Evolutionary conservation across 306 rosid species (phyloP).

Genomic region (Styphnolobium japonicum): DNA sequence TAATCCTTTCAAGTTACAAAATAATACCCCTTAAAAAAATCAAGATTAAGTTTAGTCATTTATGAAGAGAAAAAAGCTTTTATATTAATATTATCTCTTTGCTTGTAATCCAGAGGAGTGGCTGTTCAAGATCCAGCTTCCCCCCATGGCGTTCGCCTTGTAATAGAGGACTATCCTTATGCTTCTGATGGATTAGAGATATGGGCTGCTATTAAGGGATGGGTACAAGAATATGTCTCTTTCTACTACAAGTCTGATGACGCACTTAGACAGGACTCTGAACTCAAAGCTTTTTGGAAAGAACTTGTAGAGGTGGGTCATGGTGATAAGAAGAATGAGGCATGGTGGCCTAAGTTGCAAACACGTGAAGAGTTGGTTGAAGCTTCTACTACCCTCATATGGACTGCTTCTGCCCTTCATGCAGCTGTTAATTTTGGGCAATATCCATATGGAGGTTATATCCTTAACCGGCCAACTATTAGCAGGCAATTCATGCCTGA

Average conservation of each 20-base stretch:
- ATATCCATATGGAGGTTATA: slow-evolving; percentile 51
- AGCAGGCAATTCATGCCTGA: slow-evolving; percentile 51
- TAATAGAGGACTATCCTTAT: slow-evolving; percentile 47
- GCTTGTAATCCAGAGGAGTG: slow-evolving; percentile 43
- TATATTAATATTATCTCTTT: not conserved
- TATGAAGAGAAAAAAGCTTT: not conserved
- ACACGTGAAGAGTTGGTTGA: slow-evolving; percentile 29
- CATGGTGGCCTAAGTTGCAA: slow-evolving; percentile 49
- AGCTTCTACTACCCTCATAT: slow-evolving; percentile 39
- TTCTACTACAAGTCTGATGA: slow-evolving; percentile 39
- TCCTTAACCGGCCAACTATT: slow-evolving; percentile 45
- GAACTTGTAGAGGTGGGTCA: slow-evolving; percentile 43
- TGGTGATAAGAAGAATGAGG: slow-evolving; percentile 44
- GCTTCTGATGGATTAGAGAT: slow-evolving; percentile 43
- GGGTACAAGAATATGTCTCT: slow-evolving; percentile 44
- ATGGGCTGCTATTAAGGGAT: slow-evolving; percentile 44
- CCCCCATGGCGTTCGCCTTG: slow-evolving; percentile 42
- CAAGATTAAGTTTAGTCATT: not conserved
- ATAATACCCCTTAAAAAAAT: not conserved
- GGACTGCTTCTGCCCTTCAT: slow-evolving; percentile 53
- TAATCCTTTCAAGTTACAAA: not conserved
- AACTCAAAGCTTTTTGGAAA: slow-evolving; percentile 55
- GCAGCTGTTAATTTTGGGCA: slow-evolving; percentile 50
- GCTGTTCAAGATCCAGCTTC: slow-evolving; percentile 42
- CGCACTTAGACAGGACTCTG: slow-evolving; percentile 32